Conservation (phyloP, 169 alveolate species). For the Plasmodium malariae region DNA sequence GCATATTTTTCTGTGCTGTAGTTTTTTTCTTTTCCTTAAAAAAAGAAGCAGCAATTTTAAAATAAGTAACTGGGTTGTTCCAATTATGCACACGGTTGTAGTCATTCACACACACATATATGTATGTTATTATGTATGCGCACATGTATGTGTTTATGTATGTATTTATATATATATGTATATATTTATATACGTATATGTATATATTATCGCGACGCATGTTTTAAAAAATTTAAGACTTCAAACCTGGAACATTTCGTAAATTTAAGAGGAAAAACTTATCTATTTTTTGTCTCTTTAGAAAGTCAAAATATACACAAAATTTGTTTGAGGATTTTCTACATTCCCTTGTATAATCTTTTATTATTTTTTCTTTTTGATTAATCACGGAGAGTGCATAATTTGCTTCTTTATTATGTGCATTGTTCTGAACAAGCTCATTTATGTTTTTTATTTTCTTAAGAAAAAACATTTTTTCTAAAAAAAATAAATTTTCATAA, state of each 20-base stretch:
- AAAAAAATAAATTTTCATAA: slow-evolving; percentile 27
- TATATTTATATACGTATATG: neutral
- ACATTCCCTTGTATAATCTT: neutral
- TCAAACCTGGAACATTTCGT: slow-evolving; percentile 11
- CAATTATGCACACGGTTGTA: no score
- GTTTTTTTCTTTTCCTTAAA: slow-evolving; percentile 4
- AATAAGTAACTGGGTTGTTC: neutral
- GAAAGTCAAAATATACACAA: neutral
- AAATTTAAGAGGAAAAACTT: slow-evolving; percentile 24
- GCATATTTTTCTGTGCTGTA: slow-evolving; percentile 30
- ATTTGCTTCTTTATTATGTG: slow-evolving; percentile 19
- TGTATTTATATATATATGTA: neutral
- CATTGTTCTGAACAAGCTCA: slow-evolving; percentile 19
- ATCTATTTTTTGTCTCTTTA: slow-evolving; percentile 25
- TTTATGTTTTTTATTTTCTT: slow-evolving; percentile 53
- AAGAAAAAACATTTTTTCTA: slow-evolving; percentile 33
- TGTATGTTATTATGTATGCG: neutral
- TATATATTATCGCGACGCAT: neutral
- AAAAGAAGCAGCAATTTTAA: neutral
- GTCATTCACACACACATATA: neutral
- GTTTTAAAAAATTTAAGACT: no score
- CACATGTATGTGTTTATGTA: neutral
- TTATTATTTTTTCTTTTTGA: neutral
- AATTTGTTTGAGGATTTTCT: neutral
- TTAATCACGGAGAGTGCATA: neutral